Percentiles rank a stretch among this genome's conserved stretches.
phyloP scores from a whole-genome alignment of 148 eudicot species.

The Arbutus unedo region DNA sequence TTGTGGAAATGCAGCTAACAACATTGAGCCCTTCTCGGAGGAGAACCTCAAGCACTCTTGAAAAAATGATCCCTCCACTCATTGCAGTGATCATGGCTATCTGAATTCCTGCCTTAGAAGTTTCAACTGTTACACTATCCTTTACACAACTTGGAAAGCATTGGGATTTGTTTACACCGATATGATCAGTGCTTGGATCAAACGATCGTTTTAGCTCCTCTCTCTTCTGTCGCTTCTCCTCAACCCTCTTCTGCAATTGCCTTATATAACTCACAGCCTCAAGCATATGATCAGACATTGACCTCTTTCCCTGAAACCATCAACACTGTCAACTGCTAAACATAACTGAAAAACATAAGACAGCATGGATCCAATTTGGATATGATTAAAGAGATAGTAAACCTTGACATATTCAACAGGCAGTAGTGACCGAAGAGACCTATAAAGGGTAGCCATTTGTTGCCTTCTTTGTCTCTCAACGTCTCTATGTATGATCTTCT shows the following conservation, averaged over 20 bases:
- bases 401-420: slow-evolving; percentile 24
- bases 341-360: background rate
- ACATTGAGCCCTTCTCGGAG: slow-evolving; percentile 33
- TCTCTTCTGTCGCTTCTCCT: slow-evolving; percentile 25
- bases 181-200: background rate
- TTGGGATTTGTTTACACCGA: slow-evolving; percentile 1
- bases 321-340: background rate
- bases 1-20: slow-evolving; percentile 30
- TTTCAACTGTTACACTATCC: slow-evolving; percentile 15
- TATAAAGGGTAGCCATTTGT: slow-evolving; percentile 22
- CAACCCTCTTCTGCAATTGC: slow-evolving; percentile 25
- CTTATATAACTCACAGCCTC: slow-evolving; percentile 39
- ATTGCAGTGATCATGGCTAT: slow-evolving; percentile 19
- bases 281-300: slow-evolving; percentile 37
- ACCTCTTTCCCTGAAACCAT: slow-evolving; percentile 35
- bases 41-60: slow-evolving; percentile 29
- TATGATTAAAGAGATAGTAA: background rate
- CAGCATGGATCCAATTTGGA: background rate
- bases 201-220: slow-evolving; percentile 25
- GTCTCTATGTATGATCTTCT: slow-evolving; percentile 17
- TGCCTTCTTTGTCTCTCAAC: slow-evolving; percentile 20
- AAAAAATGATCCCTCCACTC: slow-evolving; percentile 13
- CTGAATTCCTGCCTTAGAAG: slow-evolving; percentile 25
- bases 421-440: slow-evolving; percentile 15
- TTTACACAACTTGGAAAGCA: background rate